These are phyloP conservation scores for Hura crepitans DNA, from an alignment of 441 rosid species.

Conservation along the genomic window DNA sequence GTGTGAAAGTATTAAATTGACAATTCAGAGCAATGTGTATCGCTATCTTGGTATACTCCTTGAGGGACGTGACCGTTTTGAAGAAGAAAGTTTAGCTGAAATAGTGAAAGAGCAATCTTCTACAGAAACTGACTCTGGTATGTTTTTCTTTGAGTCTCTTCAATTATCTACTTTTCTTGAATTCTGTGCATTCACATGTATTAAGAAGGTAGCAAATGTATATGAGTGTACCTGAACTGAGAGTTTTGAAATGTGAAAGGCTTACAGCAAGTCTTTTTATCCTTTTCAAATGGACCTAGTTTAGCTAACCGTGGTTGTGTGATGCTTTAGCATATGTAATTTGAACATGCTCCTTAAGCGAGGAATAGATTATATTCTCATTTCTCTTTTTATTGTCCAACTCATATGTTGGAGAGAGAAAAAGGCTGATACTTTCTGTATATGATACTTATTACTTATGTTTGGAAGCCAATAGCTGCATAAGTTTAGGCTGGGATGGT, in stretches of 20 bases:
- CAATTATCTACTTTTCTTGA: constrained; percentile 13
- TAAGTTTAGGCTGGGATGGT: neutral
- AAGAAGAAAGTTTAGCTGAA: constrained; percentile 63
- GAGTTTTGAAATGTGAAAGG: neutral
- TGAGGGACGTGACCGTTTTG: constrained; percentile 84
- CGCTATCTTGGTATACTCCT: constrained; percentile 83
- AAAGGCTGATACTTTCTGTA: neutral
- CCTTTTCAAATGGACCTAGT: neutral
- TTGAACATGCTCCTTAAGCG: neutral
- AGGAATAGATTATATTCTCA: neutral
- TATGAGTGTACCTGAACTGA: neutral
- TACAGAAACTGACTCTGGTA: constrained; percentile 31
- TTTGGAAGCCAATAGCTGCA: neutral
- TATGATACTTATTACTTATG: neutral
- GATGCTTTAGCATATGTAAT: neutral
- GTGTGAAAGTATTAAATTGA: constrained; percentile 65
- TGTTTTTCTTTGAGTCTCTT: constrained; percentile 15
- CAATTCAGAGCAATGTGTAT: constrained; percentile 82
- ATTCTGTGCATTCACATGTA: neutral
- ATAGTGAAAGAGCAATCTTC: constrained; percentile 33
- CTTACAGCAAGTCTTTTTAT: neutral
- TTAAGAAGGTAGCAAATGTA: neutral
- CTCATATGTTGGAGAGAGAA: neutral
- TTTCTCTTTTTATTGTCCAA: neutral
- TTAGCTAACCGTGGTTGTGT: neutral